Conservation (phyloP, 2,329 filamentous ascomycete genomes). For the Fusarium cicatricum region DNA sequence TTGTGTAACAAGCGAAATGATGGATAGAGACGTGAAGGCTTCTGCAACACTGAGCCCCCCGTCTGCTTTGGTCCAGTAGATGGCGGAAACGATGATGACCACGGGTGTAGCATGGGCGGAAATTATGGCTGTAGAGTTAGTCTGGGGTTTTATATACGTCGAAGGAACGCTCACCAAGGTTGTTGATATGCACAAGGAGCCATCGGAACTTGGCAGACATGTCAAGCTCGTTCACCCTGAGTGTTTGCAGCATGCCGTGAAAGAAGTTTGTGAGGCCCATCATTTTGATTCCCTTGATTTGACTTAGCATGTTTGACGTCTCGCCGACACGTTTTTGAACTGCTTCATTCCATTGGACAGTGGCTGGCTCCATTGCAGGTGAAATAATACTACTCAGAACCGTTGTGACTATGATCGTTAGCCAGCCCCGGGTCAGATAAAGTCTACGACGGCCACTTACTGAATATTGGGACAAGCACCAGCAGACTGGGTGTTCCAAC, state of each 20-base stretch:
- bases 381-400: conserved; percentile 34
- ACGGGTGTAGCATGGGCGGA: conserved; percentile 45
- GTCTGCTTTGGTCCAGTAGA: conserved; percentile 44
- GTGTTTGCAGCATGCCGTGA: conserved; percentile 43
- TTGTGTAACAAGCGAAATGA: conserved; percentile 46
- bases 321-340: conserved; percentile 52
- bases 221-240: conserved; percentile 50
- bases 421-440: fast-evolving
- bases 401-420: conserved; percentile 27
- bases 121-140: conserved; percentile 25
- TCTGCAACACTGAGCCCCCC: conserved; percentile 44
- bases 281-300: conserved; percentile 57
- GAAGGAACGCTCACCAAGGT: conserved; percentile 37
- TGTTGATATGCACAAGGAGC: conserved; percentile 45
- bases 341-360: conserved; percentile 49
- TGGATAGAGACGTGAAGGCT: conserved; percentile 49
- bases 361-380: conserved; percentile 45
- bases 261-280: conserved; percentile 50
- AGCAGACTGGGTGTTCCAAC: conserved; percentile 44
- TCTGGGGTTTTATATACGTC: background rate
- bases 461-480: conserved; percentile 41
- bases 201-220: conserved; percentile 49
- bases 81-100: conserved; percentile 46
- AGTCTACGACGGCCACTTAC: conserved; percentile 24
- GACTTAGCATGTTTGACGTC: conserved; percentile 50